Evolutionary conservation across 768 basidiomycete species (phyloP).

Genomic region (Podaxis sp.): DNA sequence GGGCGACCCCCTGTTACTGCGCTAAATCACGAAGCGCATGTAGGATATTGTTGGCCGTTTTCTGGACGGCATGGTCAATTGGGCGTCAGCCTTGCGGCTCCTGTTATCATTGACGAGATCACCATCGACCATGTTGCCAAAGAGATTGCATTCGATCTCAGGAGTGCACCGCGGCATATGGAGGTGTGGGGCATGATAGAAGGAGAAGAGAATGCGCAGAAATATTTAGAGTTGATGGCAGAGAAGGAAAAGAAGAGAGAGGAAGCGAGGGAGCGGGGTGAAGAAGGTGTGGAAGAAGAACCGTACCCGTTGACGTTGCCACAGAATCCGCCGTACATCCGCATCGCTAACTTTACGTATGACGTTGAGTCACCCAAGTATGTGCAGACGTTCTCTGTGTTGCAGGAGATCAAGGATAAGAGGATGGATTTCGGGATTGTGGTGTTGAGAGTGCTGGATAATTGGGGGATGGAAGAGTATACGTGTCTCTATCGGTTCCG

Average conservation of each 20-base stretch:
- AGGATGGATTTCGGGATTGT: constrained; percentile 86
- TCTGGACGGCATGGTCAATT: constrained; percentile 75
- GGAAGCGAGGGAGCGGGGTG: constrained; percentile 23
- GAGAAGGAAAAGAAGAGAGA: constrained; percentile 38
- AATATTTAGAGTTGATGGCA: constrained; percentile 55
- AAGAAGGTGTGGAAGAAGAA: constrained; percentile 34
- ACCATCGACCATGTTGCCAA: constrained; percentile 87
- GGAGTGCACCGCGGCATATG: constrained; percentile 81
- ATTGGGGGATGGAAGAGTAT: constrained; percentile 82
- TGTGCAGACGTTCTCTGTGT: constrained; percentile 81
- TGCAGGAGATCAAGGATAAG: constrained; percentile 62
- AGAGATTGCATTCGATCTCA: constrained; percentile 80
- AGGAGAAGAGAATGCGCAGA: constrained; percentile 66
- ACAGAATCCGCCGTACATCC: constrained; percentile 48
- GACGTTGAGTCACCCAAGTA: constrained; percentile 54
- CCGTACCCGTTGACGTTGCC: constrained; percentile 51
- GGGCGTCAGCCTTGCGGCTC: constrained; percentile 76
- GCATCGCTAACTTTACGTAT: constrained; percentile 71
- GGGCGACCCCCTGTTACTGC: constrained; percentile 87
- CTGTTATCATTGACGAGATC: constrained; percentile 71
- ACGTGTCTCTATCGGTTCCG: constrained; percentile 90
- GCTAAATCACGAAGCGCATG: constrained; percentile 80
- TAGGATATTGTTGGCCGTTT: constrained; percentile 95
- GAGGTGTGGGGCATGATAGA: constrained; percentile 92
- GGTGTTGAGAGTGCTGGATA: constrained; percentile 74